Evolutionary conservation across 306 rosid species (phyloP), one percentile per base, ranked within the genome.

Genomic region (Pueraria montana): DNA sequence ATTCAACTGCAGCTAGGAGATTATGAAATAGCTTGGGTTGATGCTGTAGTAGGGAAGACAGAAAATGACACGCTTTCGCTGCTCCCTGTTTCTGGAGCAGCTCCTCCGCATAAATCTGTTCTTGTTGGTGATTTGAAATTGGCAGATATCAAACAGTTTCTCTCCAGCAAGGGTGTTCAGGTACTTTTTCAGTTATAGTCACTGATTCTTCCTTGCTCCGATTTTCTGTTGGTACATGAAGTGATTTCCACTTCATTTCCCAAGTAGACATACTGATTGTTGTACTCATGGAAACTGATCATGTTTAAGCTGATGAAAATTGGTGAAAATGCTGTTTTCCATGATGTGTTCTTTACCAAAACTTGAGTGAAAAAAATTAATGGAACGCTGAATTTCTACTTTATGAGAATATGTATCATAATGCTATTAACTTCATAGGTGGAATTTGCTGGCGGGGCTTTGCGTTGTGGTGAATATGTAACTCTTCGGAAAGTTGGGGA

Each of bases 91-190:
- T 84, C 97, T 36, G 86, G 87, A 26, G 59, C 90, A 17, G 84
- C 92, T 72, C 89, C 89, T 74, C 91, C 94, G 1, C 99, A 94
- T 84, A 90, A 94, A 81, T 94, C 97, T 36, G 94, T 96, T 84
- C 92, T 96, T 78, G 97, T 94, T 23, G 98, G 99, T 68, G 98
- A 92, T 85, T 82, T 96, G 64, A 96, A 96, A 87, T 85, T 96
- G 93, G 97, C 95, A 6, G 94, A 94, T 84, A 94, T 94, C 88
- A 96, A 96, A 87, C 97, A 94, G 91, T 96, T 91, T 86, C 98
- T 96, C 74, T 88, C 97, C 42, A 89, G 93, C 81, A 92, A 94
- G 77, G 97, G 96, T 68, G 80, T 96, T 77, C 97, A 94, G 99
- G 99, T 94, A 83, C 70, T 76, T 76, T 61, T 55, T 69, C 65